Conservation (phyloP, 2,329 filamentous ascomycete species). For the Fusarium mexicanum region DNA sequence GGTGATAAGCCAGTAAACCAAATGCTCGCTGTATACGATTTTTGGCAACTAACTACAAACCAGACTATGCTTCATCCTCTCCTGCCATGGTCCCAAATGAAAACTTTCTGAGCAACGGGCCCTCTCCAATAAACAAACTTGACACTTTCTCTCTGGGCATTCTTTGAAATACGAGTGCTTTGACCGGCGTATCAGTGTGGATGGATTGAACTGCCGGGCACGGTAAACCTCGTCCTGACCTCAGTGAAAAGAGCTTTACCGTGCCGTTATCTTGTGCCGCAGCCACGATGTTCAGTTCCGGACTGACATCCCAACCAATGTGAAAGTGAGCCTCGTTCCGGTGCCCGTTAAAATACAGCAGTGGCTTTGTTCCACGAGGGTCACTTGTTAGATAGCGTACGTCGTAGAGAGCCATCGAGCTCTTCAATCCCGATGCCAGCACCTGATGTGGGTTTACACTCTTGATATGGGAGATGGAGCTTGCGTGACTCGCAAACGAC, state of each 20-base stretch:
- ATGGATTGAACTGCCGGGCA: no score
- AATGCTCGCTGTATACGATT: no score
- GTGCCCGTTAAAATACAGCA: conserved; percentile 61
- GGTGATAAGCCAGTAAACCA: no score
- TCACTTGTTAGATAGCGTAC: conserved; percentile 53
- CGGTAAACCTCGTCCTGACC: no score
- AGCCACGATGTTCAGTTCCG: conserved; percentile 60
- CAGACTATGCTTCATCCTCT: no score
- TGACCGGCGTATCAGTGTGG: conserved; percentile 53
- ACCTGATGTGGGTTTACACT: conserved; percentile 60
- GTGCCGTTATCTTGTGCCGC: conserved; percentile 62
- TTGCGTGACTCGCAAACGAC: conserved; percentile 49
- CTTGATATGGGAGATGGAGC: conserved; percentile 60
- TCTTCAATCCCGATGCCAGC: conserved; percentile 61
- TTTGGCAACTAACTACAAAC: no score
- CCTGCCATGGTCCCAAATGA: no score
- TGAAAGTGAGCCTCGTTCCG: conserved; percentile 58
- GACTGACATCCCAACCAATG: conserved; percentile 62
- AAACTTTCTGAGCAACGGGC: no score
- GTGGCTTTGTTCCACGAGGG: conserved; percentile 45
- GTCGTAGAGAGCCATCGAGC: conserved; percentile 66
- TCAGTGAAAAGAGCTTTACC: conserved; percentile 62
- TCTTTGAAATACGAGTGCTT: conserved; percentile 56
- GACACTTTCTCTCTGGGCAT: no score
- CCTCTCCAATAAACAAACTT: no score